phyloP scores from a whole-genome alignment of 140 eudicot species.

The Bidens hawaiensis region DNA sequence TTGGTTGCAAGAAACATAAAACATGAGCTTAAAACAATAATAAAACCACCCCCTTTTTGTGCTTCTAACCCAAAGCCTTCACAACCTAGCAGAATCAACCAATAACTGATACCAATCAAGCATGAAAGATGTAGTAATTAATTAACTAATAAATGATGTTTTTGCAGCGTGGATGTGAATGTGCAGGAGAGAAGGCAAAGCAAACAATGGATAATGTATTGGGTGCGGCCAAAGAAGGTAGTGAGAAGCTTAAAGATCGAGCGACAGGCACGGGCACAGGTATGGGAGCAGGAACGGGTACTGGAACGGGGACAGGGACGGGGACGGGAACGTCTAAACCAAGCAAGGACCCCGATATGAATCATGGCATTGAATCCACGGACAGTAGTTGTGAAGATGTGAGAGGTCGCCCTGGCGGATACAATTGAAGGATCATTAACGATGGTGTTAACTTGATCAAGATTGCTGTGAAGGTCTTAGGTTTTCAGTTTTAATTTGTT shows the following conservation, averaged over 20 bases:
- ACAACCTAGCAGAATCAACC: too few species aligned
- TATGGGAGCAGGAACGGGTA: constrained; percentile 1
- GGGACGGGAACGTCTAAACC: constrained; percentile 17
- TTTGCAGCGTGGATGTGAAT: constrained; percentile 18
- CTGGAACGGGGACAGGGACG: background rate
- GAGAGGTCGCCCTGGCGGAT: constrained; percentile 40
- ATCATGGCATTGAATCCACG: constrained; percentile 26
- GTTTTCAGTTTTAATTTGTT: background rate
- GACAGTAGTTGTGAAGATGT: constrained; percentile 39
- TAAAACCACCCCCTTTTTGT: too few species aligned
- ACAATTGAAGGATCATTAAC: constrained; percentile 1
- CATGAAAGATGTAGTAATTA: background rate
- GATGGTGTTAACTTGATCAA: background rate
- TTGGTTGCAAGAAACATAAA: too few species aligned
- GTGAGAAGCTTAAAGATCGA: constrained; percentile 47
- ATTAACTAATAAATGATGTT: background rate
- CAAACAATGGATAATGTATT: constrained; percentile 41
- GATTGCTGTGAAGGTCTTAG: background rate
- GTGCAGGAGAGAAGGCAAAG: constrained; percentile 46
- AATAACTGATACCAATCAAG: background rate
- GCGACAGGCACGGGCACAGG: constrained; percentile 18
- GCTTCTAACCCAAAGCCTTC: too few species aligned
- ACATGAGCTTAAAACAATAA: too few species aligned
- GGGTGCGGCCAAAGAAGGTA: constrained; percentile 43
- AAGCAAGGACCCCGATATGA: constrained; percentile 18